Conservation (phyloP, 2,329 filamentous ascomycete species). For the Cadophora malorum region DNA sequence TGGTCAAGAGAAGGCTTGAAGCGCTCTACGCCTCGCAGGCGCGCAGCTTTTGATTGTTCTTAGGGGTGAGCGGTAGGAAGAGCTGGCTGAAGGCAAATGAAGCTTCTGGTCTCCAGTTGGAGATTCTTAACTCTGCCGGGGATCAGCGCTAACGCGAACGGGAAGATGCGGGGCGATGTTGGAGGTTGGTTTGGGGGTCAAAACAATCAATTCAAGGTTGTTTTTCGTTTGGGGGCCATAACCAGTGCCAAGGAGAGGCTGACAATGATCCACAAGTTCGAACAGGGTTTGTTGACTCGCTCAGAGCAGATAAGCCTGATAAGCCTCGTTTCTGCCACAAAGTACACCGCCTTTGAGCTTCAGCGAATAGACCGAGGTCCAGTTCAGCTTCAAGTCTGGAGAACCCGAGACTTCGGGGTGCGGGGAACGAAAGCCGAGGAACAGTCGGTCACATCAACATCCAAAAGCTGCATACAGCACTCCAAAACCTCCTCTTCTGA, state of each 20-base stretch:
- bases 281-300: background rate
- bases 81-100: background rate
- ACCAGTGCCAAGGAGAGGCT: background rate
- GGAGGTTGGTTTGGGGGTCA: background rate
- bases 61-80: background rate
- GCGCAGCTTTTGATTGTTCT: slow-evolving; percentile 2
- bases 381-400: background rate
- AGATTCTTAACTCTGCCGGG: background rate
- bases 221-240: background rate
- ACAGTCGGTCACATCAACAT: background rate
- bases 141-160: slow-evolving; percentile 11
- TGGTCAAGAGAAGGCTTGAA: background rate
- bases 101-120: slow-evolving; percentile 2
- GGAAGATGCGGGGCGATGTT: slow-evolving; percentile 14
- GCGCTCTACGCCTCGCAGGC: slow-evolving; percentile 1
- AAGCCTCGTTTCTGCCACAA: background rate
- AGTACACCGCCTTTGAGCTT: background rate
- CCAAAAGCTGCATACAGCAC: background rate
- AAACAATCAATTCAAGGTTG: background rate
- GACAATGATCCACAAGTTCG: background rate
- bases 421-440: slow-evolving; percentile 6
- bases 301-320: slow-evolving; percentile 12
- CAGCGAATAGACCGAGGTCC: background rate
- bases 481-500: background rate
- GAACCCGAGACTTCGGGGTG: slow-evolving; percentile 3